phyloP scores from a whole-genome alignment of 805 yeast species.

The Diddensiella transvaalensis region DNA sequence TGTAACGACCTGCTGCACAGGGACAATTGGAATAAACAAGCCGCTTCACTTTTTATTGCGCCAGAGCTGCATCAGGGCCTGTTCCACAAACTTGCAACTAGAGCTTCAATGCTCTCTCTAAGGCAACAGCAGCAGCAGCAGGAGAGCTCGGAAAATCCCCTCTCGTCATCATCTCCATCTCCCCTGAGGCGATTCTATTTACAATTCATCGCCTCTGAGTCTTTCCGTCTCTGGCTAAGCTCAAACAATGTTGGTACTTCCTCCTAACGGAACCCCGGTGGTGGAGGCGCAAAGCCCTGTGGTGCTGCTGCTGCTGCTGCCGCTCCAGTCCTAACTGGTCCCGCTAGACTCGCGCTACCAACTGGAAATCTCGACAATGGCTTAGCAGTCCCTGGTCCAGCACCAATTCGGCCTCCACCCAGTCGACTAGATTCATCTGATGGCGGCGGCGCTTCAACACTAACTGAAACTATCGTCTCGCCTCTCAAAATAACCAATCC shows the following conservation, averaged over 20 bases:
- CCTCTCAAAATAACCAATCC: conserved; percentile 87
- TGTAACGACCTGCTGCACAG: conserved; percentile 5
- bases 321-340: conserved; percentile 26
- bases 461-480: conserved; percentile 72
- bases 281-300: conserved; percentile 22
- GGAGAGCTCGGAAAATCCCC: no score
- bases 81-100: background rate
- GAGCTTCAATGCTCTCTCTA: background rate
- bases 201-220: conserved; percentile 10
- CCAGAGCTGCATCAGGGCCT: background rate
- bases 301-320: conserved; percentile 31
- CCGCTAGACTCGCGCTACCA: conserved; percentile 31
- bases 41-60: background rate
- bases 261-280: conserved; percentile 36
- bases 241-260: conserved; percentile 3
- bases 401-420: conserved; percentile 19
- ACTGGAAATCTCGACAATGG: conserved; percentile 33
- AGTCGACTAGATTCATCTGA: conserved; percentile 30
- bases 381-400: conserved; percentile 36
- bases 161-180: no score
- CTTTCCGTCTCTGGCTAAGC: conserved; percentile 35
- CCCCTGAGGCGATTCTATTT: conserved; percentile 7
- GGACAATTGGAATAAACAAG: background rate
- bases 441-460: conserved; percentile 62
- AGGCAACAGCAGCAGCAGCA: no score